Conservation (phyloP, 202 grass and related monocot species). For the Setaria italica region DNA sequence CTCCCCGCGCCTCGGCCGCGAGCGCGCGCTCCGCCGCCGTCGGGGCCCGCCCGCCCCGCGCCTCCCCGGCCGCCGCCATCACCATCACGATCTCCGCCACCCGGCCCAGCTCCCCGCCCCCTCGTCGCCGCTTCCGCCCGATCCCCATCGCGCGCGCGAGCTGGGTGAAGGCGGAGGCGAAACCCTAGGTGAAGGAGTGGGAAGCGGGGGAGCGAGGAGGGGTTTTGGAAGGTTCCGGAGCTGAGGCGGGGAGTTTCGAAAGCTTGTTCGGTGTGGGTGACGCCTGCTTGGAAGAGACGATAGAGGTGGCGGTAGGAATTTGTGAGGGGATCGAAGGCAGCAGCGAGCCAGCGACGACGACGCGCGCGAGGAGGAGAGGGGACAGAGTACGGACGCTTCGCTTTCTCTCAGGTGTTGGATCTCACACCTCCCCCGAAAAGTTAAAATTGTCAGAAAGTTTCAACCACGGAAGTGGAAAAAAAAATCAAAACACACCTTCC, state of each 20-base stretch:
- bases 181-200: conserved; percentile 34
- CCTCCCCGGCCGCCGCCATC: conserved; percentile 51
- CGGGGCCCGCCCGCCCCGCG: conserved; percentile 51
- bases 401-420: no score
- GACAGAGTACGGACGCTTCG: not conserved
- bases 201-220: conserved; percentile 8
- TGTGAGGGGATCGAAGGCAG: not conserved
- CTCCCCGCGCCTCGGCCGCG: conserved; percentile 12
- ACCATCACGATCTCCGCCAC: conserved; percentile 72
- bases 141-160: conserved; percentile 36
- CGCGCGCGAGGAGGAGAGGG: conserved; percentile 9
- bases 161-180: not conserved
- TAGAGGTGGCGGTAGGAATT: not conserved
- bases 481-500: no score
- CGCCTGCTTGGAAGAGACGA: conserved; percentile 12
- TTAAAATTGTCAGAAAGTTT: no score
- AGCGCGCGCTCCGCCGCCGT: conserved; percentile 60
- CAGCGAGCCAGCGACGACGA: not conserved
- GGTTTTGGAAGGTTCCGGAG: conserved; percentile 38
- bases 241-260: conserved; percentile 18
- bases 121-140: conserved; percentile 50
- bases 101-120: conserved; percentile 40
- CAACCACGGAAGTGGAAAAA: no score
- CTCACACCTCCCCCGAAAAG: no score
- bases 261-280: conserved; percentile 14